These are phyloP conservation scores for Candida sakaeoensis DNA, from an alignment of 805 yeast genomes.

Conservation along the genomic window DNA sequence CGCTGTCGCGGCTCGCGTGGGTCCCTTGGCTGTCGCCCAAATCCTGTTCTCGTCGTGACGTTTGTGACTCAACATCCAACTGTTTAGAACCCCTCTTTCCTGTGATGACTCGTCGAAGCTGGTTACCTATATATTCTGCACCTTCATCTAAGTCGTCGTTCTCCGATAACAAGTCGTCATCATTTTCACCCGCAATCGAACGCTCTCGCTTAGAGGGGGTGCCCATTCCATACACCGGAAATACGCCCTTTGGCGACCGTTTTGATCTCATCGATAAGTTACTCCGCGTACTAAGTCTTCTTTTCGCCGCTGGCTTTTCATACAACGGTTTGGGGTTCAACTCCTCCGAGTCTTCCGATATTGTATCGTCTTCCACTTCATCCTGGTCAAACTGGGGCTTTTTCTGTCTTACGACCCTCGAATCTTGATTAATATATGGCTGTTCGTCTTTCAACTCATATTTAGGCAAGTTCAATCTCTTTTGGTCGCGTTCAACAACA, in stretches of 20 bases:
- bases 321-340: conserved; percentile 3
- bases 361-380: not conserved
- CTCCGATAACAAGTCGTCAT: not conserved
- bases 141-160: conserved; percentile 5
- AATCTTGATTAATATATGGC: conserved; percentile 72
- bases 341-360: not conserved
- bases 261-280: conserved; percentile 2
- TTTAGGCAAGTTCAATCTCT: conserved; percentile 56
- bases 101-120: conserved; percentile 16
- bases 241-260: conserved; percentile 69
- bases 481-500: conserved; percentile 70
- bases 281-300: conserved; percentile 12
- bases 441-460: conserved; percentile 77
- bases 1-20: too few relatives aligned
- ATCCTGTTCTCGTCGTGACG: not conserved
- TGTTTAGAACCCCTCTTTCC: conserved; percentile 10
- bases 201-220: conserved; percentile 53
- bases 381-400: conserved; percentile 8
- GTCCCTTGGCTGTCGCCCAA: too few relatives aligned
- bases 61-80: conserved; percentile 7
- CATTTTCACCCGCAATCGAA: conserved; percentile 45
- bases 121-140: conserved; percentile 21
- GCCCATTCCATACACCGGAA: conserved; percentile 80
- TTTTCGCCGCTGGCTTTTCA: not conserved
- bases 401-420: conserved; percentile 61